Percentiles rank a stretch among this genome's conserved stretches.
phyloP scores from a whole-genome alignment of 345 rosid species.

The Lenwebbia sp. region DNA sequence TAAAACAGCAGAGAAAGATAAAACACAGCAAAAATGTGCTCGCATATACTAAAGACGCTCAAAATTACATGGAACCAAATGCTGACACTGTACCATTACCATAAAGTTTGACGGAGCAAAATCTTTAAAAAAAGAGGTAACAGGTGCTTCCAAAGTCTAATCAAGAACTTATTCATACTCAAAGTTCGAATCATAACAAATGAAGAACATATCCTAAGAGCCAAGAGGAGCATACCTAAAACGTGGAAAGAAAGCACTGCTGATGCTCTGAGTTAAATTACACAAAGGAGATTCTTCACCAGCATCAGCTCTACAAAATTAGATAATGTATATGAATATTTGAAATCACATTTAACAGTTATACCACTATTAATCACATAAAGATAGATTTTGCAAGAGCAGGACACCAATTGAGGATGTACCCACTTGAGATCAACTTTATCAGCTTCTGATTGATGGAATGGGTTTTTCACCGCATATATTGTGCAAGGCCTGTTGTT shows the following conservation, averaged over 20 bases:
- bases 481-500: constrained; percentile 67
- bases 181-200: neutral
- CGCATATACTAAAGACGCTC: neutral
- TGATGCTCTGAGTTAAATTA: constrained; percentile 59
- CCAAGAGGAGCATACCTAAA: constrained; percentile 50
- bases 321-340: neutral
- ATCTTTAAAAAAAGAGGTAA: neutral
- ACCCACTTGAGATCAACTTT: constrained; percentile 45
- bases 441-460: constrained; percentile 12
- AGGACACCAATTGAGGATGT: constrained; percentile 1
- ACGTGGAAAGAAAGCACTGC: constrained; percentile 67
- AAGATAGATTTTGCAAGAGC: neutral
- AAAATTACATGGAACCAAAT: neutral
- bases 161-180: neutral
- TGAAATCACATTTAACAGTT: neutral
- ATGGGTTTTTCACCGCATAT: constrained; percentile 46
- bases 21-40: neutral
- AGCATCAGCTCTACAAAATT: constrained; percentile 33
- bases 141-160: too few relatives aligned
- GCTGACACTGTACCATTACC: neutral
- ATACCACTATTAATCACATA: neutral
- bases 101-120: neutral
- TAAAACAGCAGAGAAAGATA: neutral
- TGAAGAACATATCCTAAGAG: neutral
- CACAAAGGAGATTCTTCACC: constrained; percentile 24